Evolutionary conservation across 257 asterid species (phyloP).

Genomic region (Petunia secreta): DNA sequence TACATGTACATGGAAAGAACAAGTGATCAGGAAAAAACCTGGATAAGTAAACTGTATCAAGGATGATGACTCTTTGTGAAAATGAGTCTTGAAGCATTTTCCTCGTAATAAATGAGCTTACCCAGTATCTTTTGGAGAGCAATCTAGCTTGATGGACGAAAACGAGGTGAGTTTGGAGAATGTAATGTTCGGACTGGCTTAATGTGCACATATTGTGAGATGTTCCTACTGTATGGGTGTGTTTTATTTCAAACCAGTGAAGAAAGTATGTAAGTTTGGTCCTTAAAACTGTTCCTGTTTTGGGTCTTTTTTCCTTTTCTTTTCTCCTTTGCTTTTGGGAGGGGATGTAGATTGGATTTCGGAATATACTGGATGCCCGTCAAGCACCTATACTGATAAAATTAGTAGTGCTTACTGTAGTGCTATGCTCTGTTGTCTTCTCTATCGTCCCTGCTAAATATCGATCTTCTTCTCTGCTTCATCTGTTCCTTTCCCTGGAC

Average conservation of each 20-base stretch:
- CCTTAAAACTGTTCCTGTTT: background rate
- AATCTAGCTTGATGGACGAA: background rate
- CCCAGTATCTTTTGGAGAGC: background rate
- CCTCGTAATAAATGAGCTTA: too few relatives aligned
- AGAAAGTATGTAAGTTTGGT: background rate
- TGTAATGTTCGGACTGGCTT: background rate
- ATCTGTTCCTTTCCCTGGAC: background rate
- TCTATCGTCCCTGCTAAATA: background rate
- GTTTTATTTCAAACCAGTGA: background rate
- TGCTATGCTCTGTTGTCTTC: constrained; percentile 2
- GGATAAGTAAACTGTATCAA: background rate
- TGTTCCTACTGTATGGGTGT: background rate
- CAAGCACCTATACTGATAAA: background rate
- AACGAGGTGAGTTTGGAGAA: background rate
- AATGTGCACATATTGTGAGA: background rate
- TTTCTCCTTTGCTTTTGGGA: too few relatives aligned
- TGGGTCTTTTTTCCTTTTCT: background rate
- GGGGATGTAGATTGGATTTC: background rate
- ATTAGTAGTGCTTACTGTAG: background rate
- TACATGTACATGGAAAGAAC: background rate
- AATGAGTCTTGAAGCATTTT: too few relatives aligned
- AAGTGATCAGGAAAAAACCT: background rate
- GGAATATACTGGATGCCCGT: background rate
- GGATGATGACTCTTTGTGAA: background rate
- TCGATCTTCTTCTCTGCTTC: background rate